Evolutionary conservation across 2,329 filamentous ascomycete species (phyloP), one percentile per base, ranked within the genome.

Genomic region (Trichophyton verrucosum): DNA sequence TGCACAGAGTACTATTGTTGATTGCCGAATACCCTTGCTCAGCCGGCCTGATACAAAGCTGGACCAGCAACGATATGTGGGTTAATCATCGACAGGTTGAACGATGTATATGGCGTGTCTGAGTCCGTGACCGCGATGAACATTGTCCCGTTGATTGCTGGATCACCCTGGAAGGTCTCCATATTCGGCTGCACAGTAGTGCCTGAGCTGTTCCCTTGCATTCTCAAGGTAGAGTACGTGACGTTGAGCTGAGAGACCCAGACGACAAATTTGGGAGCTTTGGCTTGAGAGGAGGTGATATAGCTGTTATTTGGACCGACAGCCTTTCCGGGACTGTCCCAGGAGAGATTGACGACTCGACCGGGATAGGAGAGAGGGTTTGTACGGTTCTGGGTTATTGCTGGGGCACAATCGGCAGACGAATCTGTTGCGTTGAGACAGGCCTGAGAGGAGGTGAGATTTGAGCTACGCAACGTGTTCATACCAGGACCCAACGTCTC

Each of bases 251-350:
- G 89, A 0, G 80, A 81, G 1, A 88, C 86, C 88, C 89, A 95
- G 0, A 84, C 82, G 0, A 89, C 88, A 65, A 81, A 95, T 61
- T 76, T 74, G 0, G 89, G 86, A 2, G 71, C 66, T 1, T 78
- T 79, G 0, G 86, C 87, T 17, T 68, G 65, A 0, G 80, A 78
- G 0, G 78, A 77, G 0, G 89, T 92, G 57, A 90, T 75, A 70
- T 95, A 95, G 69, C 83, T 88, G 75, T 89, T 90, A 73, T 95
- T 92, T 0, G 89, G 89, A 0, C 89, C 89, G 2, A 92, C 80
- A 0, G 80, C 67, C 65, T 81, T 74, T 0, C 88, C 88, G 0
- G 88, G 86, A 0, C 70, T 73, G 27, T 94, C 88, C 89, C 89
- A 95, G 49, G 79, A 71, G 5, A 95, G 75, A 68, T 82, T 83